Conservation (phyloP, 2,329 filamentous ascomycete genomes). For the Colletotrichum shisoi region DNA sequence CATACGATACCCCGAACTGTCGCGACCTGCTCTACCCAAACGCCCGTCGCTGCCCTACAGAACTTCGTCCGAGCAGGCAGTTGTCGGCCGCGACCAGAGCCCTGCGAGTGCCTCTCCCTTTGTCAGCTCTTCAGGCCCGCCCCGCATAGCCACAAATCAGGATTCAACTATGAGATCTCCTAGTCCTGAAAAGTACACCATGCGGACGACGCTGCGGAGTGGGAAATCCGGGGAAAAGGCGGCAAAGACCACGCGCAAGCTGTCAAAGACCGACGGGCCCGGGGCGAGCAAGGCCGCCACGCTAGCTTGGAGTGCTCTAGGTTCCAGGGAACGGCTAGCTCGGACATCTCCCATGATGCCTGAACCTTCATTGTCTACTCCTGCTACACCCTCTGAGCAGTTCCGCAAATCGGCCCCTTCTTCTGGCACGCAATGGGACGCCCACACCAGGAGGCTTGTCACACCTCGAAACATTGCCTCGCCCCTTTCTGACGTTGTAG, state of each 20-base stretch:
- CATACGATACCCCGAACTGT: conserved; percentile 80
- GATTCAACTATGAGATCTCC: conserved; percentile 57
- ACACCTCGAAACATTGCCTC: conserved; percentile 49
- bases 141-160: conserved; percentile 47
- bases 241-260: conserved; percentile 51
- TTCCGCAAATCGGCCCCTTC: conserved; percentile 44
- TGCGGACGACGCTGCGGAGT: conserved; percentile 68
- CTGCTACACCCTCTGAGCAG: conserved; percentile 47
- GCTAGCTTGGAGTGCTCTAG: conserved; percentile 65
- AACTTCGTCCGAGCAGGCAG: conserved; percentile 60
- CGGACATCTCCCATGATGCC: conserved; percentile 44
- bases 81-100: conserved; percentile 47
- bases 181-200: conserved; percentile 68
- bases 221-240: conserved; percentile 56
- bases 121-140: conserved; percentile 44
- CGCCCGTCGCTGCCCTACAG: conserved; percentile 65
- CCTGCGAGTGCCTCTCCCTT: conserved; percentile 41
- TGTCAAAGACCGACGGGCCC: conserved; percentile 55
- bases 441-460: conserved; percentile 62
- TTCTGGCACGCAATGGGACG: conserved; percentile 61
- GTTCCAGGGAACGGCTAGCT: conserved; percentile 50
- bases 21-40: conserved; percentile 68
- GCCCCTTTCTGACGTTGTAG: conserved; percentile 43
- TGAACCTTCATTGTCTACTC: conserved; percentile 40
- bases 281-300: conserved; percentile 71